Evolutionary conservation across 2,329 filamentous ascomycete genomes (phyloP).

Genomic region (Clonostachys rosea): DNA sequence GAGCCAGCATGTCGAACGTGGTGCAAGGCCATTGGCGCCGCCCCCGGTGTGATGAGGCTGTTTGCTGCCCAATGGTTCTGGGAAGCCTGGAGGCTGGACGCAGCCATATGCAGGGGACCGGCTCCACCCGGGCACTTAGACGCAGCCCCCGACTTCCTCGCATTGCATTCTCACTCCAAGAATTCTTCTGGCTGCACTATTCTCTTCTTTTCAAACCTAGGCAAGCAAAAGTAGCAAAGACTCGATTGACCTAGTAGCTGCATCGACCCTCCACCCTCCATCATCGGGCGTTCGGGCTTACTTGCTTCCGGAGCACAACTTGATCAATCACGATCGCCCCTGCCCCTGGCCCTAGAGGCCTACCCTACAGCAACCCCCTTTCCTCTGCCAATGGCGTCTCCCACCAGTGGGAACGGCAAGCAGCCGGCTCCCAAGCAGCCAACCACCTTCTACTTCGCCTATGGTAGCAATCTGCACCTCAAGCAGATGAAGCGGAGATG

Average conservation of each 20-base stretch:
- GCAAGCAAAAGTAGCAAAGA: no score
- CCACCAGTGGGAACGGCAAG: neutral
- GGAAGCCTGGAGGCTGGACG: no score
- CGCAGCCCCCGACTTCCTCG: neutral
- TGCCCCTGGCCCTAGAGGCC: neutral
- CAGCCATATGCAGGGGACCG: conserved; percentile 7
- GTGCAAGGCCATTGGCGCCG: conserved; percentile 2
- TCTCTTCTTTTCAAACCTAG: neutral
- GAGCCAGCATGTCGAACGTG: neutral
- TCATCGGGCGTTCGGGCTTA: neutral
- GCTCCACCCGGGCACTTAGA: conserved; percentile 2
- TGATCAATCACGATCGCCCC: neutral
- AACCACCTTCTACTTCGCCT: conserved; percentile 36
- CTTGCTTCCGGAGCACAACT: neutral
- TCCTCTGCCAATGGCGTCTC: neutral
- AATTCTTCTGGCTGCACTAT: neutral
- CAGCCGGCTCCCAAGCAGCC: conserved; percentile 8
- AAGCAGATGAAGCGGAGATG: conserved; percentile 38
- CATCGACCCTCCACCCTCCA: no score
- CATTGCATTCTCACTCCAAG: neutral
- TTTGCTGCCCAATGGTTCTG: conserved; percentile 11
- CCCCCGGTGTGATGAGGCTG: conserved; percentile 1
- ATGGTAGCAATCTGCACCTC: conserved; percentile 38
- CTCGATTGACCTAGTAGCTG: no score
- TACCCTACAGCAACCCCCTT: neutral